phyloP scores from a whole-genome alignment of 148 eudicot genomes.

The Vaccinium darrowii region DNA sequence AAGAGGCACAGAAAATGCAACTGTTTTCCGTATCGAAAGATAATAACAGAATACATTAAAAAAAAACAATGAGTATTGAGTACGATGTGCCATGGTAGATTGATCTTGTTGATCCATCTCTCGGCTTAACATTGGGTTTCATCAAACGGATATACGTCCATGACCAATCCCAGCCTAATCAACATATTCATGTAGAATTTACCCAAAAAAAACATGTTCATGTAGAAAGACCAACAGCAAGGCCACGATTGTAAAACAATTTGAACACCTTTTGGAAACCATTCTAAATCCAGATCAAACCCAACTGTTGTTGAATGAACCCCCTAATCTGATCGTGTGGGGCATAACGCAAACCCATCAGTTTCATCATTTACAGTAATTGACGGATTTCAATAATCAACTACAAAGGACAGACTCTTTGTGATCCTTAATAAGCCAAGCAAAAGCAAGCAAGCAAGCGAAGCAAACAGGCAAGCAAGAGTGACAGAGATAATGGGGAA shows the following conservation, averaged over 20 bases:
- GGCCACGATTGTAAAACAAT: background rate
- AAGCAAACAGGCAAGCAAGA: too few relatives aligned
- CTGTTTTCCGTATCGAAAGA: background rate
- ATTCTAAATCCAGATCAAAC: background rate
- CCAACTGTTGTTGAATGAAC: background rate
- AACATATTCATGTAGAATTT: background rate
- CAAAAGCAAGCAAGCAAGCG: too few relatives aligned
- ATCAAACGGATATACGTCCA: background rate
- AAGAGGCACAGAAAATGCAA: background rate
- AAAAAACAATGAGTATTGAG: background rate
- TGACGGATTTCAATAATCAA: too few relatives aligned
- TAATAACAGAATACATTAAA: conserved; percentile 4
- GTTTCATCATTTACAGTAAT: too few relatives aligned
- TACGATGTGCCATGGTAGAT: background rate
- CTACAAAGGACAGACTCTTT: too few relatives aligned
- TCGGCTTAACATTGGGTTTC: background rate
- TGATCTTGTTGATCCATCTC: background rate
- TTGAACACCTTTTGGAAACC: background rate
- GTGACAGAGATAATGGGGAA: too few relatives aligned
- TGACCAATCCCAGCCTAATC: background rate
- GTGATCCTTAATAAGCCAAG: too few relatives aligned
- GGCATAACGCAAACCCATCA: background rate
- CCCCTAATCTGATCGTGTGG: background rate
- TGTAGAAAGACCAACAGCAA: background rate
- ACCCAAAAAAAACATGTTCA: background rate